Evolutionary conservation across 2,329 filamentous ascomycete genomes (phyloP).

Genomic region (Trichoderma polysporum): DNA sequence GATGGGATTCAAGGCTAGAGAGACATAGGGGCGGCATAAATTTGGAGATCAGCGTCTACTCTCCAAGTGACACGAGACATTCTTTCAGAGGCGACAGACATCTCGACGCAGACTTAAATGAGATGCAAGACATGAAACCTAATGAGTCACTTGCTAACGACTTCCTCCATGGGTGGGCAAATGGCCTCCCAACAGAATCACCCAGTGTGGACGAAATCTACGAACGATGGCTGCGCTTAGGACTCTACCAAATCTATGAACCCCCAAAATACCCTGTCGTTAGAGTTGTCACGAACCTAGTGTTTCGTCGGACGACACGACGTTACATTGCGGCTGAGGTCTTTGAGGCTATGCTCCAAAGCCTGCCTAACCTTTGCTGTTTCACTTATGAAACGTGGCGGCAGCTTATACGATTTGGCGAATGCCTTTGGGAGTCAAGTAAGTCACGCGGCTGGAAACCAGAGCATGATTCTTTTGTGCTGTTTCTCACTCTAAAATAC

Average conservation of each 20-base stretch:
- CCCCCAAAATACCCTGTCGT: neutral
- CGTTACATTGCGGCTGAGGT: neutral
- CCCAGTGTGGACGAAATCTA: neutral
- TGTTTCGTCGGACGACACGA: neutral
- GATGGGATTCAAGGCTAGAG: neutral
- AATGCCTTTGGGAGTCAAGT: too few relatives aligned
- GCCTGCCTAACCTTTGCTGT: neutral
- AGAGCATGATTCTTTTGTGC: neutral
- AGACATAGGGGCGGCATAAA: neutral
- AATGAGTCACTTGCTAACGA: neutral
- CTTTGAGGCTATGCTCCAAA: neutral
- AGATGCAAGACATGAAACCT: neutral
- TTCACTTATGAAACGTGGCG: constrained; percentile 1
- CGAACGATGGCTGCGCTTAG: neutral
- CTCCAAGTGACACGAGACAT: neutral
- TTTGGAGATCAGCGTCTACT: neutral
- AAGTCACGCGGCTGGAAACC: neutral
- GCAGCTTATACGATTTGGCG: neutral
- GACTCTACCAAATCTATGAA: neutral
- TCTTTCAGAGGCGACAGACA: neutral
- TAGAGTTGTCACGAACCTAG: neutral
- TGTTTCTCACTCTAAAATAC: neutral
- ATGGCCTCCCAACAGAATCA: neutral
- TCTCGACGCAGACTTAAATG: neutral
- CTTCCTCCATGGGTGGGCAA: neutral